Evolutionary conservation across 2,329 filamentous ascomycete genomes (phyloP).

Genomic region (Zalaria obscura): DNA sequence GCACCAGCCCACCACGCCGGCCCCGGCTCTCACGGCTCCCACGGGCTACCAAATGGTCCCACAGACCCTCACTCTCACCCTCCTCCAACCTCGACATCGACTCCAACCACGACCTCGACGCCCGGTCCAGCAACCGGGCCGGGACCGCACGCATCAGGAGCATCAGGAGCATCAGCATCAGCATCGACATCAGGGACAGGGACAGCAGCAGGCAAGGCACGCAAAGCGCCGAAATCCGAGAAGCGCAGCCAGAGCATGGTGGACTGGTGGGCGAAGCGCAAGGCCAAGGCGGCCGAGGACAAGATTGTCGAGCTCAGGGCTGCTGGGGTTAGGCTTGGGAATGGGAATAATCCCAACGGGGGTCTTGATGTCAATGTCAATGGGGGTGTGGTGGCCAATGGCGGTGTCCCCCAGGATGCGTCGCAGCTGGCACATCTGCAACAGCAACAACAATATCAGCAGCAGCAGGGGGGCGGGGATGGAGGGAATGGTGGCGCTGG

Average conservation of each 20-base stretch:
- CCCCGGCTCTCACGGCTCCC: too few relatives aligned
- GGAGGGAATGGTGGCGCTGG: not conserved
- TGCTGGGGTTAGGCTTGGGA: not conserved
- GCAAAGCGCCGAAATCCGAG: conserved; percentile 22
- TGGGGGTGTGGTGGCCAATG: not conserved
- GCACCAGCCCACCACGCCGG: too few relatives aligned
- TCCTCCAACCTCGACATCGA: not conserved
- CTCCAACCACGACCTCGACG: not conserved
- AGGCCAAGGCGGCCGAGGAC: conserved; percentile 15
- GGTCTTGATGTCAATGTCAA: too few relatives aligned
- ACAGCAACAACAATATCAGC: not conserved
- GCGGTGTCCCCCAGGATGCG: not conserved
- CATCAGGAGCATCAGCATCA: too few relatives aligned
- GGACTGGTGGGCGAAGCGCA: conserved; percentile 31
- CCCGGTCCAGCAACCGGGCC: too few relatives aligned
- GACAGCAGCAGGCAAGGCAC: conserved; percentile 10
- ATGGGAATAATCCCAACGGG: too few relatives aligned
- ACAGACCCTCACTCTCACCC: not conserved
- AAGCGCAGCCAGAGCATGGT: conserved; percentile 30
- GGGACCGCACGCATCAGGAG: too few relatives aligned
- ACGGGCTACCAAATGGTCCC: too few relatives aligned
- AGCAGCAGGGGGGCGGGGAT: not conserved
- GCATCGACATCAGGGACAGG: not conserved
- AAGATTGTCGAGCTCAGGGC: conserved; percentile 1
- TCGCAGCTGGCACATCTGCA: not conserved